Percentiles rank a stretch among this genome's conserved stretches.
phyloP scores from a whole-genome alignment of 805 yeast species.

The Kockiozyma suomiensis region DNA sequence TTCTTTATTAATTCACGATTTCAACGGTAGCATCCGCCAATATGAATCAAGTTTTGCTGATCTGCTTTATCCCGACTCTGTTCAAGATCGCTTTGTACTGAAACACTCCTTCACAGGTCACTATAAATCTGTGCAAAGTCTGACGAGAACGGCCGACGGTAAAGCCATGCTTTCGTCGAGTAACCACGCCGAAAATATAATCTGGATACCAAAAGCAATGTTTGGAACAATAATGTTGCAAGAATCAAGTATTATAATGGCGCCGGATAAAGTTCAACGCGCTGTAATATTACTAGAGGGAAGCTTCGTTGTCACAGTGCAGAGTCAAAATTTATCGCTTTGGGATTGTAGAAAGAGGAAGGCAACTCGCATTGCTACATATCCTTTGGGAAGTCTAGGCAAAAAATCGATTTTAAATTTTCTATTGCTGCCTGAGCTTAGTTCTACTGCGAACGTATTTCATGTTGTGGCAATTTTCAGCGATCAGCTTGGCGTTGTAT shows the following conservation, averaged over 20 bases:
- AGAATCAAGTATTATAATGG: conserved; percentile 44
- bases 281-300: conserved; percentile 57
- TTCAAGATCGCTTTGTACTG: conserved; percentile 36
- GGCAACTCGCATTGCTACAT: conserved; percentile 14
- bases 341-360: conserved; percentile 57
- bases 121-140: conserved; percentile 69
- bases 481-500: conserved; percentile 33
- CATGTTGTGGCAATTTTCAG: conserved; percentile 34
- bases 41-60: conserved; percentile 37
- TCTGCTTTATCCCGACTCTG: conserved; percentile 26
- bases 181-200: conserved; percentile 61
- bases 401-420: conserved; percentile 32
- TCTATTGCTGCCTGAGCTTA: conserved; percentile 45
- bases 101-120: conserved; percentile 80
- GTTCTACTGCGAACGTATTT: neutral
- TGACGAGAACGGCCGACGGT: conserved; percentile 71
- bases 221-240: conserved; percentile 30
- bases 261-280: conserved; percentile 51
- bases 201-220: conserved; percentile 52
- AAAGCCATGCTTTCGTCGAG: conserved; percentile 60
- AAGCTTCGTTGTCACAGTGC: conserved; percentile 49
- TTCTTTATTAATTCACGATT: conserved; percentile 39
- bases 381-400: neutral
- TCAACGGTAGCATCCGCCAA: conserved; percentile 43
- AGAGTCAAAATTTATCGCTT: conserved; percentile 50